phyloP scores from a whole-genome alignment of 352 stramenopile species.

The Phytophthora chlamydospora region DNA sequence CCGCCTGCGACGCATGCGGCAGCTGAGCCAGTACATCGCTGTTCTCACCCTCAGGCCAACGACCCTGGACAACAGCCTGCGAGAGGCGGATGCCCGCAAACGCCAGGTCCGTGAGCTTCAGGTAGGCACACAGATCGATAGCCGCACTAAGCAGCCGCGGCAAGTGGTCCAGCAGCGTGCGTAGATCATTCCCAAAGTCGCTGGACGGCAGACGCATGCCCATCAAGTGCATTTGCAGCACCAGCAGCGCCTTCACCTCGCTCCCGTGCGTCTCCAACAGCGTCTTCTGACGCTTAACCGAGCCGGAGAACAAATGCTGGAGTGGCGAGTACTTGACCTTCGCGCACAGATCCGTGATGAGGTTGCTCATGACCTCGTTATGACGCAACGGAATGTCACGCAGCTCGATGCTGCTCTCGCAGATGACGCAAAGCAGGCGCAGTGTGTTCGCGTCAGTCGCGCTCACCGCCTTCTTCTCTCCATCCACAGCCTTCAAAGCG shows the following conservation, averaged over 20 bases:
- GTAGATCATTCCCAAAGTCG: conserved; percentile 98
- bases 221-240: conserved; percentile 96
- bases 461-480: conserved; percentile 8
- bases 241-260: conserved; percentile 84
- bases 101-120: conserved; percentile 60
- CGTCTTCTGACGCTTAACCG: conserved; percentile 58
- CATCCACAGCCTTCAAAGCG: conserved; percentile 34
- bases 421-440: conserved; percentile 59
- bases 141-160: conserved; percentile 94
- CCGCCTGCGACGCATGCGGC: conserved; percentile 41
- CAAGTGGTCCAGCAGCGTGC: conserved; percentile 95
- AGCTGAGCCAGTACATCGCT: conserved; percentile 49
- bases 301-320: conserved; percentile 51
- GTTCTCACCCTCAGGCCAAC: conserved; percentile 43
- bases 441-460: conserved; percentile 25
- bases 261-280: conserved; percentile 81
- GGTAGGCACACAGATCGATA: conserved; percentile 85
- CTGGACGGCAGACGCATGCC: conserved; percentile 94
- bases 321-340: conserved; percentile 69
- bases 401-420: conserved; percentile 91
- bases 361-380: conserved; percentile 94
- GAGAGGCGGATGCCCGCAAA: conserved; percentile 61
- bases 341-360: conserved; percentile 57
- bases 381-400: conserved; percentile 96
- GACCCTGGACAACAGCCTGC: conserved; percentile 58